Evolutionary conservation across 495 filamentous ascomycete species (phyloP).

Genomic region (Parathielavia appendiculata): DNA sequence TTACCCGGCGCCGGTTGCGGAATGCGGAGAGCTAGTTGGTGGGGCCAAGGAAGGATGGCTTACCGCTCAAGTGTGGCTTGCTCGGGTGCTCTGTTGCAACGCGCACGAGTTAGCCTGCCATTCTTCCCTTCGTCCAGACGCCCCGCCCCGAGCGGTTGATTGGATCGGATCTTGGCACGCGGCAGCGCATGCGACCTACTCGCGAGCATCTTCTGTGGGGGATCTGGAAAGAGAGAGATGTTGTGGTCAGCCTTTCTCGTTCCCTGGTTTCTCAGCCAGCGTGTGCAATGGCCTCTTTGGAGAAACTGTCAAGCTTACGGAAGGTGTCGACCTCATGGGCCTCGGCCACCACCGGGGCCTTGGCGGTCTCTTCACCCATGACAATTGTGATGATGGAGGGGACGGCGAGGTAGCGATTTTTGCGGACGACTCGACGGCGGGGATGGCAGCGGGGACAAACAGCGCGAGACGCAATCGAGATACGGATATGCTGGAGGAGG

Average conservation of each 20-base stretch:
- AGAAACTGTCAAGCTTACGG: slow-evolving; percentile 40
- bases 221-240: slow-evolving; percentile 17
- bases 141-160: slow-evolving; percentile 24
- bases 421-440: background rate
- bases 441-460: background rate
- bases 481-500: background rate
- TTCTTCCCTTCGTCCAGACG: slow-evolving; percentile 28
- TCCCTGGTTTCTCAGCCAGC: background rate
- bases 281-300: background rate
- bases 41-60: slow-evolving; percentile 20
- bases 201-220: slow-evolving; percentile 55
- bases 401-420: slow-evolving; percentile 12
- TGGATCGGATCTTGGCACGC: slow-evolving; percentile 17
- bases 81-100: slow-evolving; percentile 49
- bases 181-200: slow-evolving; percentile 45
- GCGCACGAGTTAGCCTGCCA: slow-evolving; percentile 29
- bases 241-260: background rate
- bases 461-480: background rate
- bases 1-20: slow-evolving; percentile 4
- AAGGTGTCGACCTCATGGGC: slow-evolving; percentile 82
- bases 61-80: slow-evolving; percentile 52
- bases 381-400: slow-evolving; percentile 21
- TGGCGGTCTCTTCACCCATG: slow-evolving; percentile 63
- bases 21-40: background rate
- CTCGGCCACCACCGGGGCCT: slow-evolving; percentile 70